phyloP scores from a whole-genome alignment of 2,329 filamentous ascomycete species.

The Elsinoe necatrix region DNA sequence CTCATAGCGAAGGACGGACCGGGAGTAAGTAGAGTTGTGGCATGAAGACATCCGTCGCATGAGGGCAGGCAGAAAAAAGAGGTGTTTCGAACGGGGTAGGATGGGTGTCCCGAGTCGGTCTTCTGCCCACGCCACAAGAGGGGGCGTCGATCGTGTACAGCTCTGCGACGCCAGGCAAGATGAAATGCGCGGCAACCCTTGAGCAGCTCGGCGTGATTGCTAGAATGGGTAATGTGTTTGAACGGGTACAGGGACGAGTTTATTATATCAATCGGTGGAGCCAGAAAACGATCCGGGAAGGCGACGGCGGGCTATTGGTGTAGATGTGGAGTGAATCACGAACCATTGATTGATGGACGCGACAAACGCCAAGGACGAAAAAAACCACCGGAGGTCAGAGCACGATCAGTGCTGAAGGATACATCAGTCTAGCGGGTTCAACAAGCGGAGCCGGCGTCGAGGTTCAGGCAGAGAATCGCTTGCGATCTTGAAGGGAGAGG shows the following conservation, averaged over 20 bases:
- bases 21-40: neutral
- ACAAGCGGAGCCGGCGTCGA: neutral
- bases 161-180: neutral
- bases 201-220: neutral
- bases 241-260: neutral
- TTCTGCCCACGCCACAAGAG: conserved; percentile 7
- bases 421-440: neutral
- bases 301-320: neutral
- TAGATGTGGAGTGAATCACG: neutral
- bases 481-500: neutral
- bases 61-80: conserved; percentile 1
- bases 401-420: conserved; percentile 2
- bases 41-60: neutral
- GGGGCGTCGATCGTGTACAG: neutral
- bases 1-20: neutral
- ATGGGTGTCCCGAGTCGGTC: neutral
- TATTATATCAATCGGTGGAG: neutral
- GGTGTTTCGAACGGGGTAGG: neutral
- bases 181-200: neutral
- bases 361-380: conserved; percentile 1
- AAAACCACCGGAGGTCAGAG: neutral
- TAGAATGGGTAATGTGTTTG: neutral
- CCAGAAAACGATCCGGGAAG: neutral
- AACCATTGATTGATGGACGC: neutral
- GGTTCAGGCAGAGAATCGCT: neutral